Conservation (phyloP, 1,284 basidiomycete species). For the Fomitopsis pinicola region DNA sequence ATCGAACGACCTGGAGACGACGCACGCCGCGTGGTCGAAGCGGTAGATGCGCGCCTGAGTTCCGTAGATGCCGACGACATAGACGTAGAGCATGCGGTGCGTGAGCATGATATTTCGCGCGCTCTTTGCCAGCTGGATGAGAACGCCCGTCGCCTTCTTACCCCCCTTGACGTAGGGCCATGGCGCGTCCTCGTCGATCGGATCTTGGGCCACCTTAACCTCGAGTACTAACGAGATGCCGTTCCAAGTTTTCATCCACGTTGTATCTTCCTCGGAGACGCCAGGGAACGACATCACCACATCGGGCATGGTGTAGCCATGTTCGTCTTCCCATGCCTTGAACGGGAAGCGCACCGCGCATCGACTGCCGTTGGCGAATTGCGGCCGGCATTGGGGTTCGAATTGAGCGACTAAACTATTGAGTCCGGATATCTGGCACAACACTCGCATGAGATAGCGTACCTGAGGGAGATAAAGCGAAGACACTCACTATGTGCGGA, state of each 20-base stretch:
- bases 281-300: background rate
- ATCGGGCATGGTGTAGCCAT: background rate
- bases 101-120: slow-evolving; percentile 9
- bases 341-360: background rate
- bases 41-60: slow-evolving; percentile 5
- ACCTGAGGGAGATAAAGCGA: too few relatives aligned
- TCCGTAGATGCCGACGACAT: slow-evolving; percentile 10
- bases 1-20: background rate
- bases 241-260: background rate
- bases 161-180: too few relatives aligned
- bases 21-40: slow-evolving; percentile 8
- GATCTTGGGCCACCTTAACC: background rate
- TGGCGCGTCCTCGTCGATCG: too few relatives aligned
- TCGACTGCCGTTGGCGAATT: background rate
- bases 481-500: too few relatives aligned
- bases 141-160: background rate
- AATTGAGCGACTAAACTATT: too few relatives aligned
- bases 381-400: too few relatives aligned
- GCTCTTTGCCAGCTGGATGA: background rate
- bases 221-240: background rate
- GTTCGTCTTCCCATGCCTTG: background rate
- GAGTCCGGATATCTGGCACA: too few relatives aligned
- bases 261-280: background rate
- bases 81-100: slow-evolving; percentile 8
- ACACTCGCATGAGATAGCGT: too few relatives aligned